Conservation (phyloP, 257 asterid species). For the Plantago elongata region DNA sequence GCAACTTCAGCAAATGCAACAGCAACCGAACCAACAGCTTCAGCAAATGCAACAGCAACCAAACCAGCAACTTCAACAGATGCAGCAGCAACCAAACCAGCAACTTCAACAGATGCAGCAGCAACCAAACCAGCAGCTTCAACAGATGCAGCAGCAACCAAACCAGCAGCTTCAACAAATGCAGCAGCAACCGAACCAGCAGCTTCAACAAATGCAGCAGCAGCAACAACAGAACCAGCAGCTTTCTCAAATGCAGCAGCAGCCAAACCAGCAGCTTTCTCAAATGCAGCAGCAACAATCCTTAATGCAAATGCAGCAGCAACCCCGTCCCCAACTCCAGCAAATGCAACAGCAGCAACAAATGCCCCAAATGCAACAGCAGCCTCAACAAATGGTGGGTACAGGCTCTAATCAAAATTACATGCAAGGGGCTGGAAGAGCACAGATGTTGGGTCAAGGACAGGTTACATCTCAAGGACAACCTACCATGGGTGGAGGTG, state of each 20-base stretch:
- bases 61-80: conserved; percentile 32
- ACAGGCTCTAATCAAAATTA: conserved; percentile 58
- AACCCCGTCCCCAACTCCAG: conserved; percentile 34
- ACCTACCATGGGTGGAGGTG: conserved; percentile 64
- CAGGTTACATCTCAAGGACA: conserved; percentile 75
- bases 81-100: conserved; percentile 27
- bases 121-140: conserved; percentile 30
- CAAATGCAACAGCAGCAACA: conserved; percentile 37
- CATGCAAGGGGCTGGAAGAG: conserved; percentile 63
- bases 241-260: conserved; percentile 25
- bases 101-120: conserved; percentile 26
- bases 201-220: conserved; percentile 25
- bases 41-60: conserved; percentile 33
- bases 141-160: conserved; percentile 28
- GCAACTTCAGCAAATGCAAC: conserved; percentile 29
- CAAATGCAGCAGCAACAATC: conserved; percentile 33
- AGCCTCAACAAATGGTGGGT: conserved; percentile 55
- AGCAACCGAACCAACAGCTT: conserved; percentile 27
- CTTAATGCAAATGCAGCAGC: conserved; percentile 25
- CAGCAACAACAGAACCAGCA: conserved; percentile 29
- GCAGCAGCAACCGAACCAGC: conserved; percentile 32
- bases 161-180: conserved; percentile 25
- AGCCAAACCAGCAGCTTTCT: conserved; percentile 28
- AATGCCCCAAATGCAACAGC: conserved; percentile 27
- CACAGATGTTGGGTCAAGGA: conserved; percentile 67